These are phyloP conservation scores for Ascochyta fabae DNA, from an alignment of 2,329 filamentous ascomycete genomes.

Conservation along the genomic window DNA sequence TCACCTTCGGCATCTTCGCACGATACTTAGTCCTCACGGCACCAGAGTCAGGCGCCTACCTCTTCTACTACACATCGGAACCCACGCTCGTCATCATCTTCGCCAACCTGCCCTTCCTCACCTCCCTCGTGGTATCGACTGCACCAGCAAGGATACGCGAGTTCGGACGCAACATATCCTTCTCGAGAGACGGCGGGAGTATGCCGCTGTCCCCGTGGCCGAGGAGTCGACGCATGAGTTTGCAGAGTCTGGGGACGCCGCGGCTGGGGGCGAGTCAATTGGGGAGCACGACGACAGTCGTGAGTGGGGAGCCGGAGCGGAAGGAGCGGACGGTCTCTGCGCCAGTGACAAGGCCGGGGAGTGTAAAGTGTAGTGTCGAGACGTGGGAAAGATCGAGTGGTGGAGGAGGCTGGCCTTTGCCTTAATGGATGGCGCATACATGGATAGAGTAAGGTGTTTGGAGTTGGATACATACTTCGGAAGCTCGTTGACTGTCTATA, in stretches of 20 bases:
- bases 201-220: slow-evolving; percentile 27
- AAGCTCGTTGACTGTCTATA: too few relatives aligned
- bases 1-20: slow-evolving; percentile 24
- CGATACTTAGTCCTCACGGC: slow-evolving; percentile 21
- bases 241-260: background rate
- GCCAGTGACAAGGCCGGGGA: background rate
- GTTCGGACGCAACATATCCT: slow-evolving; percentile 16
- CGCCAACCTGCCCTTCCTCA: slow-evolving; percentile 40
- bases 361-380: background rate
- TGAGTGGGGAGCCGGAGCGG: background rate
- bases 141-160: slow-evolving; percentile 23
- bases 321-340: background rate
- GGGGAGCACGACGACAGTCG: background rate
- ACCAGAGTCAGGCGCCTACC: slow-evolving; percentile 11
- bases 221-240: slow-evolving; percentile 12
- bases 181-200: slow-evolving; percentile 12
- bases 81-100: slow-evolving; percentile 28
- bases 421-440: background rate
- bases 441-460: background rate
- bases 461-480: background rate
- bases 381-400: background rate
- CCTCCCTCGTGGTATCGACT: slow-evolving; percentile 27
- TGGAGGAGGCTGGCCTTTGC: background rate
- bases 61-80: slow-evolving; percentile 29
- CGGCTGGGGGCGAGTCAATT: background rate